Percentiles rank a stretch among this genome's conserved stretches.
These are phyloP conservation scores for Herpetospermum pedunculosum DNA, from an alignment of 306 rosid genomes.

Conservation along the genomic window DNA sequence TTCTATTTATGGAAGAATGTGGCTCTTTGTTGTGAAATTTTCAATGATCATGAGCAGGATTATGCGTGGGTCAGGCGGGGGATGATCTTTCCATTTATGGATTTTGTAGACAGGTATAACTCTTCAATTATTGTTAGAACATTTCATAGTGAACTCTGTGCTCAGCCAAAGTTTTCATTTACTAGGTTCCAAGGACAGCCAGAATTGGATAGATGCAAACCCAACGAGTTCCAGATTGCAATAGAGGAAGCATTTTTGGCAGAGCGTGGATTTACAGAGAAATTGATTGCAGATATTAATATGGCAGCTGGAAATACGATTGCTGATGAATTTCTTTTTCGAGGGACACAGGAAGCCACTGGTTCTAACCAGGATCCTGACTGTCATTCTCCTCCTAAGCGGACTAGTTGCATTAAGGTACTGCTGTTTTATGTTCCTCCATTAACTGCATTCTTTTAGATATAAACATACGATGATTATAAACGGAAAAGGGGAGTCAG, in stretches of 20 bases:
- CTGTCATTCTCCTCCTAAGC: slow-evolving; percentile 31
- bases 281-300: slow-evolving; percentile 79
- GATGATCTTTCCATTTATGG: slow-evolving; percentile 82
- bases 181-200: slow-evolving; percentile 84
- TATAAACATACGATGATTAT: not conserved
- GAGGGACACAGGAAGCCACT: slow-evolving; percentile 47
- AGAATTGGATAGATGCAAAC: slow-evolving; percentile 44
- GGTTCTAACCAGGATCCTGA: slow-evolving; percentile 63
- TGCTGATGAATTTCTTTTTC: slow-evolving; percentile 45
- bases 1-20: slow-evolving; percentile 10
- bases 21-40: slow-evolving; percentile 20
- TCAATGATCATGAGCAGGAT: slow-evolving; percentile 57
- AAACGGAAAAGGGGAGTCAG: not conserved
- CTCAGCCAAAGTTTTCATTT: slow-evolving; percentile 20
- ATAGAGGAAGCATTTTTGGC: slow-evolving; percentile 94
- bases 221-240: slow-evolving; percentile 71
- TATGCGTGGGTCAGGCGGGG: slow-evolving; percentile 96
- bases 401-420: slow-evolving; percentile 32
- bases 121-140: not conserved
- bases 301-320: slow-evolving; percentile 68
- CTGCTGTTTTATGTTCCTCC: not conserved
- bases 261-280: slow-evolving; percentile 87
- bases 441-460: not conserved
- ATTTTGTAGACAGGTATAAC: slow-evolving; percentile 64
- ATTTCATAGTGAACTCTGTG: slow-evolving; percentile 8